Conservation (phyloP, 306 rosid species). For the Ormosia emarginata region DNA sequence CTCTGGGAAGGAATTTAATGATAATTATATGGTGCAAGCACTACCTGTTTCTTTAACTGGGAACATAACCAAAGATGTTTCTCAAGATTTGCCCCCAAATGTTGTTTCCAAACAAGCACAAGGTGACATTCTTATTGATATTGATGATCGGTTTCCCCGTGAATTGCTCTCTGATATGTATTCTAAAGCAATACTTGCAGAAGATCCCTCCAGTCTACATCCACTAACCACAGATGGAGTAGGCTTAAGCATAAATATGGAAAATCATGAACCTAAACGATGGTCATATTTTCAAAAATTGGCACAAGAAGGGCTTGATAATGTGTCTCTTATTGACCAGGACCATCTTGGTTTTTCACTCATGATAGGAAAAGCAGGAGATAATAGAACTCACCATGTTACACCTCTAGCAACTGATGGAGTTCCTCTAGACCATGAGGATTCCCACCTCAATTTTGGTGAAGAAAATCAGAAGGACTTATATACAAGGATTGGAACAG, state of each 20-base stretch:
- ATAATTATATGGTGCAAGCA: slow-evolving; percentile 26
- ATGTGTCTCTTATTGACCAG: slow-evolving; percentile 74
- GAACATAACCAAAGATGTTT: slow-evolving; percentile 31
- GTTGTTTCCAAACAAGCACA: slow-evolving; percentile 45
- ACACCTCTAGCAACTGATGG: slow-evolving; percentile 35
- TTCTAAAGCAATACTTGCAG: slow-evolving; percentile 72
- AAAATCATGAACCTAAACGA: slow-evolving; percentile 67
- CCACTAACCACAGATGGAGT: slow-evolving; percentile 56
- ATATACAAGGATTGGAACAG: slow-evolving; percentile 36
- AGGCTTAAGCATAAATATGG: slow-evolving; percentile 70
- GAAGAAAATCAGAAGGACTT: slow-evolving; percentile 48
- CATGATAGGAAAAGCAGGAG: slow-evolving; percentile 37
- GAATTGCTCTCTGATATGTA: slow-evolving; percentile 74
- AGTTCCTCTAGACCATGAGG: slow-evolving; percentile 34
- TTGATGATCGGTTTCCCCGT: slow-evolving; percentile 83
- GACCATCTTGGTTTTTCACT: slow-evolving; percentile 65
- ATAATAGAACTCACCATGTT: slow-evolving; percentile 28
- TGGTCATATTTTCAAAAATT: slow-evolving; percentile 79
- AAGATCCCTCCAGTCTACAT: slow-evolving; percentile 38
- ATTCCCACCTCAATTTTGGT: slow-evolving; percentile 46
- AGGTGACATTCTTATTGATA: slow-evolving; percentile 74
- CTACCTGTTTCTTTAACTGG: slow-evolving; percentile 40
- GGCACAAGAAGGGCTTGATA: slow-evolving; percentile 66
- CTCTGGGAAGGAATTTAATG: slow-evolving; percentile 33
- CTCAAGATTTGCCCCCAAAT: slow-evolving; percentile 37